Evolutionary conservation across 495 filamentous ascomycete genomes (phyloP).

Genomic region (Lentithecium fluviatile): DNA sequence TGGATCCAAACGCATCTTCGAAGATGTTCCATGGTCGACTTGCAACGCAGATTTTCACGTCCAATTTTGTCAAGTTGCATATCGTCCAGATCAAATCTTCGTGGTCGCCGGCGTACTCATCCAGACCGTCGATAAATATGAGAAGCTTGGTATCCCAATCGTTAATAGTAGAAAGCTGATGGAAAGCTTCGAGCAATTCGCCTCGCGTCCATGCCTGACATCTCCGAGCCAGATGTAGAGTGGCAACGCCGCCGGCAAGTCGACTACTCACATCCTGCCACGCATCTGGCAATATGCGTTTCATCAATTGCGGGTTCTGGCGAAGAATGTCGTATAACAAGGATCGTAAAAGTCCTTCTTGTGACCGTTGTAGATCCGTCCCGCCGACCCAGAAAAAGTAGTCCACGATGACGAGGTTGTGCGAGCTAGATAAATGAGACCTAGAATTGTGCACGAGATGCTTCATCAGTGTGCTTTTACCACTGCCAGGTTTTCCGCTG

Average conservation of each 20-base stretch:
- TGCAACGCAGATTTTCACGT: constrained; percentile 52
- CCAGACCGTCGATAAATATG: constrained; percentile 53
- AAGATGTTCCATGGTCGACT: constrained; percentile 53
- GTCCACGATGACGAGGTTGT: not conserved
- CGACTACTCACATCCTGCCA: too few relatives aligned
- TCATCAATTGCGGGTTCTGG: constrained; percentile 38
- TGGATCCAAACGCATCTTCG: constrained; percentile 41
- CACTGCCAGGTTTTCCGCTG: not conserved
- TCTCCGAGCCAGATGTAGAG: too few relatives aligned
- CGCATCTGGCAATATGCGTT: constrained; percentile 28
- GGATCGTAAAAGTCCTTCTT: constrained; percentile 47
- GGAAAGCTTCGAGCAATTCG: too few relatives aligned
- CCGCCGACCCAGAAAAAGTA: constrained; percentile 54
- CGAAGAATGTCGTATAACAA: constrained; percentile 47
- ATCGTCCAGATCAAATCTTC: constrained; percentile 35
- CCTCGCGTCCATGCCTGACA: too few relatives aligned
- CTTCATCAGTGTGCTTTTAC: not conserved
- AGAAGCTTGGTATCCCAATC: constrained; percentile 46
- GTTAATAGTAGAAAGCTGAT: too few relatives aligned
- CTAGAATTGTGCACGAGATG: not conserved
- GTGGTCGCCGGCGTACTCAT: constrained; percentile 46
- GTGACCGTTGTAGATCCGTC: constrained; percentile 43
- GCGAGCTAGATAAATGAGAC: not conserved
- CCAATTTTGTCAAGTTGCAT: not conserved
- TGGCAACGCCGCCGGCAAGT: too few relatives aligned